A percentile compares a stretch with the other conserved stretches of the same genome.
Conservation (phyloP, 176 grass and related monocot genomes). For the Rhynchospora tenuis region DNA sequence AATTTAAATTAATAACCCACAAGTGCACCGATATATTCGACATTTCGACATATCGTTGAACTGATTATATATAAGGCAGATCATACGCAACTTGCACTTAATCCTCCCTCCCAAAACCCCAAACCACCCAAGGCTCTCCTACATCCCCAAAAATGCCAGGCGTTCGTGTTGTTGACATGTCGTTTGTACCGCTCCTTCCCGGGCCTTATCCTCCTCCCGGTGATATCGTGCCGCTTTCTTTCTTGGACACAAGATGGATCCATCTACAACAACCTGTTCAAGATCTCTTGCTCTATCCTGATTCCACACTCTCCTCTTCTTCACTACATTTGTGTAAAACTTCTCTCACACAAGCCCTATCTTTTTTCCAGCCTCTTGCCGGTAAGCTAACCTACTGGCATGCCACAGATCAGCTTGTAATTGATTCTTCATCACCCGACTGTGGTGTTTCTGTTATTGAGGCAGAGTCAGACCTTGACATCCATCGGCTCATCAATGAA, state of each 20-base stretch:
- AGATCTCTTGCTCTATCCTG: slow-evolving; percentile 13
- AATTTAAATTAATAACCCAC: neutral
- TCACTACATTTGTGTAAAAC: slow-evolving; percentile 9
- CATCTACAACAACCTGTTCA: slow-evolving; percentile 18
- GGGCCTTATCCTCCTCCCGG: slow-evolving; percentile 2
- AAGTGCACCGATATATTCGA: neutral
- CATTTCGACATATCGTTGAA: no score
- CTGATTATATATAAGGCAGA: no score
- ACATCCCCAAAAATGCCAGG: neutral
- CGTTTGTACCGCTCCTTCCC: neutral
- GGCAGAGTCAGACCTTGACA: slow-evolving; percentile 35
- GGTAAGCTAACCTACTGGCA: slow-evolving; percentile 8
- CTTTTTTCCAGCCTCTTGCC: slow-evolving; percentile 15
- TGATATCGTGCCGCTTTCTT: slow-evolving; percentile 6
- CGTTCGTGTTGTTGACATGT: neutral
- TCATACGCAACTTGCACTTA: neutral
- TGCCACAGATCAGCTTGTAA: slow-evolving; percentile 8
- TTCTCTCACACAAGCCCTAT: neutral
- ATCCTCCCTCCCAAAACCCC: neutral
- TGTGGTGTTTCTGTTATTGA: slow-evolving; percentile 29
- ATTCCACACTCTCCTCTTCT: slow-evolving; percentile 11
- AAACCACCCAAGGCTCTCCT: neutral
- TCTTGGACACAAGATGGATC: slow-evolving; percentile 22
- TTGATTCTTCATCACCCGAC: neutral
- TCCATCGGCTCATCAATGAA: slow-evolving; percentile 17